Conservation (phyloP, 163 green algal species). For the Chlorella variabilis region DNA sequence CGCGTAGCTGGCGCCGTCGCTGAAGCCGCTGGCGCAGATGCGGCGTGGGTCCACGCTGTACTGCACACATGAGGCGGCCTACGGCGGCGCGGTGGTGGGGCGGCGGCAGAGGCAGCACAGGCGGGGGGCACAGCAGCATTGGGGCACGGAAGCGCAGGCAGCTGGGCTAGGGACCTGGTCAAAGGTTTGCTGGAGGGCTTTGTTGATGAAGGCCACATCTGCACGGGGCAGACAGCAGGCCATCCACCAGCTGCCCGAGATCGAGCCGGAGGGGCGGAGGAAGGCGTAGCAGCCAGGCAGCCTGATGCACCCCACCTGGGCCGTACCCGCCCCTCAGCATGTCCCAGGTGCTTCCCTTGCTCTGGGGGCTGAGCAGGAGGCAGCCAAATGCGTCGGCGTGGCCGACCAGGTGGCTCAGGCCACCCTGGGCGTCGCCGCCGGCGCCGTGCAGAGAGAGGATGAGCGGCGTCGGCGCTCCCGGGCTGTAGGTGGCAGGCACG, state of each 20-base stretch:
- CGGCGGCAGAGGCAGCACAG: not conserved
- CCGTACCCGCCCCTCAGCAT: conserved; percentile 28
- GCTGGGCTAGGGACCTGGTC: not conserved
- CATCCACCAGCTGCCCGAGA: too few relatives aligned
- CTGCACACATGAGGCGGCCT: not conserved
- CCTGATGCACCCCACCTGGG: too few relatives aligned
- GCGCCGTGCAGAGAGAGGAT: conserved; percentile 43
- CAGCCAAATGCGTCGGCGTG: conserved; percentile 9
- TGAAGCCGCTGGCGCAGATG: conserved; percentile 53
- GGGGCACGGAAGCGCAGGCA: not conserved
- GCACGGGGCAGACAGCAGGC: not conserved
- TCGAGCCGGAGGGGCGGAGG: too few relatives aligned
- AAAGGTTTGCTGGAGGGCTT: conserved; percentile 1
- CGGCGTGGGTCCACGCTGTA: conserved; percentile 44
- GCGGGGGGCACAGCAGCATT: not conserved
- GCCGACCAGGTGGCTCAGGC: conserved; percentile 14
- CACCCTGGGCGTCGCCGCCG: conserved; percentile 17
- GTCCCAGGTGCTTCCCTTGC: conserved; percentile 32
- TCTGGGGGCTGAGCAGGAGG: conserved; percentile 32
- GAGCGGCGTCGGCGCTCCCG: not conserved
- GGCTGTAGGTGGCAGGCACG: conserved; percentile 22
- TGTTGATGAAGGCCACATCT: conserved; percentile 37
- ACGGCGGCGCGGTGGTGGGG: not conserved
- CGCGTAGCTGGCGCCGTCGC: conserved; percentile 65
- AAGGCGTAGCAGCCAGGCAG: too few relatives aligned